These are phyloP conservation scores for Geotrichum europaeum DNA, from an alignment of 1,139 yeast species.

Conservation along the genomic window DNA sequence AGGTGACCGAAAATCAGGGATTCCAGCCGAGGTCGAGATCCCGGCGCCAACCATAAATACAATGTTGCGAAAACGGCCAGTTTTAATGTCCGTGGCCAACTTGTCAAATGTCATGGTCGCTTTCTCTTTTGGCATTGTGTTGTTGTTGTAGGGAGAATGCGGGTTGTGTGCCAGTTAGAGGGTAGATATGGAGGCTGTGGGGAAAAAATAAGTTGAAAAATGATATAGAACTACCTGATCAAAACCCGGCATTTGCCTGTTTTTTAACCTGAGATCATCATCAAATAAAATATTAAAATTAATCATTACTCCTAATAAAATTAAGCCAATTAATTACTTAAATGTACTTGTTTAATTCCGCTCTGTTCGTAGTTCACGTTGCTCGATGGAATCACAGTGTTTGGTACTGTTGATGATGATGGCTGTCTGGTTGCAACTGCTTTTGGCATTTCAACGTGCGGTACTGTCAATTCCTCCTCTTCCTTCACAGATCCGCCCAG, in stretches of 20 bases:
- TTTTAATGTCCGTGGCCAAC: slow-evolving; percentile 27
- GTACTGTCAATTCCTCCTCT: neutral
- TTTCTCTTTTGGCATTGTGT: neutral
- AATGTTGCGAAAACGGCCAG: slow-evolving; percentile 29
- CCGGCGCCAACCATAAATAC: slow-evolving; percentile 75
- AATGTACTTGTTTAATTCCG: slow-evolving; percentile 1
- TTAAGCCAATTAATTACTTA: neutral
- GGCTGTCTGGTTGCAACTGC: slow-evolving; percentile 2
- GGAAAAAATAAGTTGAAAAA: no score
- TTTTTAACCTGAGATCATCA: neutral
- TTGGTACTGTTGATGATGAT: neutral
- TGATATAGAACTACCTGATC: no score
- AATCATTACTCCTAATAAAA: slow-evolving; percentile 8
- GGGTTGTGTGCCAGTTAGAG: neutral
- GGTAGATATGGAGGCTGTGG: neutral
- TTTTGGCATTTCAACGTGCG: slow-evolving; percentile 2
- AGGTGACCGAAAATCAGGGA: slow-evolving; percentile 92
- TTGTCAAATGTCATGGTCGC: slow-evolving; percentile 20
- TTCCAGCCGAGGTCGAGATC: slow-evolving; percentile 85
- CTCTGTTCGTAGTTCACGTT: neutral
- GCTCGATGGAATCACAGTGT: neutral
- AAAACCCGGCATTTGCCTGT: no score
- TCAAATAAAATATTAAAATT: neutral
- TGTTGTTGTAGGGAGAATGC: neutral
- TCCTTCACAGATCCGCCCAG: neutral